Evolutionary conservation across 805 yeast genomes (phyloP), one percentile per base, ranked within the genome.

Genomic region (Ogataea haglerorum): DNA sequence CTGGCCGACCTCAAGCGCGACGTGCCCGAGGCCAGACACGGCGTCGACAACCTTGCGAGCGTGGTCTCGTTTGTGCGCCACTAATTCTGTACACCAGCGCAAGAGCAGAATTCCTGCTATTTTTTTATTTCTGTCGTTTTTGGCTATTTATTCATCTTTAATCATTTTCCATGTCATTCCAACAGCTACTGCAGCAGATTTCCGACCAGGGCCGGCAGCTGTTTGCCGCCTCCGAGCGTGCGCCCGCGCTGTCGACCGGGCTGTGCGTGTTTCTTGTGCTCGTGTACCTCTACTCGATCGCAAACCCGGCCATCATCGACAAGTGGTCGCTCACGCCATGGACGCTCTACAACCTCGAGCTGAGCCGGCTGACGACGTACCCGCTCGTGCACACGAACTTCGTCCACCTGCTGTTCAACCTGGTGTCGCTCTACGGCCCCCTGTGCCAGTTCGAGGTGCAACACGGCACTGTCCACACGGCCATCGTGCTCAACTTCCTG

Each of bases 381-480:
- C 85, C 89, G 2, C 61, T 87, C 53, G 78, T 78, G 21, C 96
- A 88, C 60, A 53, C 67, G n/a, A 71, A 75, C 16, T 47, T 76
- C 16, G 45, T 80, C 37, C 95, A 87, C 57, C 64, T 88, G 57
- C 33, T 74, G 4, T 62, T 83, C 52, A 87, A 86, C 52, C 42
- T 76, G 7, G 45, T 77, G 27, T 73, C 82, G 1, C 56, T 88
- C 32, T 67, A 74, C 43, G 73, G 82, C 0, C 78, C 85, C 15
- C 59, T 87, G 52, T 67, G 81, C 10, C 68, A 70, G 37, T 88
- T 81, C 60, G 96, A 88, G 67, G 65, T 71, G 41, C 58, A 63
- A 16, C 82, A 86, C 54, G 97, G 96, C 5, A 87, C 97, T 0
- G 83, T 88, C 3, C 78, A 86, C 60, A 84, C 95, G 4, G 96